Percentiles rank a stretch among this genome's conserved stretches.
phyloP scores from a whole-genome alignment of 139 green algal species.

The Coelastrella sp. region DNA sequence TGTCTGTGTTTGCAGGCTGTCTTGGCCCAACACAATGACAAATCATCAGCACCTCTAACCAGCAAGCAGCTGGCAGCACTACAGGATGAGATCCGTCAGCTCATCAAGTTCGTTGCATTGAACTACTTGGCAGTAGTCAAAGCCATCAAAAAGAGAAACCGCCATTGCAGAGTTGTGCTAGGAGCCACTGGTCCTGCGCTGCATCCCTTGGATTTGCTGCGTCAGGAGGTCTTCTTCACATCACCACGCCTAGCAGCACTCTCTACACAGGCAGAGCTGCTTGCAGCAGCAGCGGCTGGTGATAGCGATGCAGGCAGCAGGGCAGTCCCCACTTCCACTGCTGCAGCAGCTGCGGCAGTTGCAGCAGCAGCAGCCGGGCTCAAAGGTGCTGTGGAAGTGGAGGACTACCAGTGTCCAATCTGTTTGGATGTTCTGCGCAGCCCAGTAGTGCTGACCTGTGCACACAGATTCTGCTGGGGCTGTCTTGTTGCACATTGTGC shows the following conservation, averaged over 20 bases:
- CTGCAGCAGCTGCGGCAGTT: not conserved
- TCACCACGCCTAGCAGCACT: slow-evolving; percentile 75
- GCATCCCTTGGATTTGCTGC: slow-evolving; percentile 73
- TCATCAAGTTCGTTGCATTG: slow-evolving; percentile 82
- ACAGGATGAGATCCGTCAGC: slow-evolving; percentile 57
- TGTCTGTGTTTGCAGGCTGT: slow-evolving; percentile 22
- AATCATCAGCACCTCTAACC: not conserved
- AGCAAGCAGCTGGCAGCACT: slow-evolving; percentile 48
- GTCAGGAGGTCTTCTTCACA: slow-evolving; percentile 84
- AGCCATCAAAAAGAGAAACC: slow-evolving; percentile 90
- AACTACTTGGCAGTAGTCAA: slow-evolving; percentile 89
- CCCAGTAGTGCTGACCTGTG: slow-evolving; percentile 86
- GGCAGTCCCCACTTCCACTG: not conserved
- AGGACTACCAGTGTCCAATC: slow-evolving; percentile 82
- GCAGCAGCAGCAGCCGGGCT: not conserved
- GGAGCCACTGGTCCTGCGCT: slow-evolving; percentile 44
- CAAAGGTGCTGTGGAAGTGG: slow-evolving; percentile 23
- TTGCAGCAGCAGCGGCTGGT: slow-evolving; percentile 36
- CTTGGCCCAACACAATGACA: not conserved
- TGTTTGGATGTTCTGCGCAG: slow-evolving; percentile 86
- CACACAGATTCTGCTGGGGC: slow-evolving; percentile 88
- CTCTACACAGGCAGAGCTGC: slow-evolving; percentile 75
- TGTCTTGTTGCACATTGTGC: slow-evolving; percentile 78
- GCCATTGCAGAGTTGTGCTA: slow-evolving; percentile 63
- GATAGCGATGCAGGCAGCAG: not conserved